Evolutionary conservation across 176 grass and related monocot species (phyloP).

Genomic region (Eleusine indica): DNA sequence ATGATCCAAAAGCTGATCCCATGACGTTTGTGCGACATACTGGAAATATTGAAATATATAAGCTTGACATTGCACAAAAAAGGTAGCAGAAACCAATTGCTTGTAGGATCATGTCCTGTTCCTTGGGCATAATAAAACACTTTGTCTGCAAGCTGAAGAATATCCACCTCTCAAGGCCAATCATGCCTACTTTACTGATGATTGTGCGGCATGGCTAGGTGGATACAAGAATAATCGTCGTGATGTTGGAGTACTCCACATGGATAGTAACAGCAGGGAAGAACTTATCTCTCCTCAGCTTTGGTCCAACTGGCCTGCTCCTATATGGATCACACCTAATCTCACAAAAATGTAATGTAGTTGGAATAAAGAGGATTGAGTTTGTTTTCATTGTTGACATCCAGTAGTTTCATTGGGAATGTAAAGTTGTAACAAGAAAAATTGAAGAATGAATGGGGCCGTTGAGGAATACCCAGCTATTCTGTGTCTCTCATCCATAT

Average conservation of each 20-base stretch:
- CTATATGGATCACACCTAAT: neutral
- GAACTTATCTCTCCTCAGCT: slow-evolving; percentile 6
- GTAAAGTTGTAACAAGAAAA: no score
- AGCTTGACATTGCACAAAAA: neutral
- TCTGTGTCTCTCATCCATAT: no score
- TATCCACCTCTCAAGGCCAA: neutral
- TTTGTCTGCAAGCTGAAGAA: neutral
- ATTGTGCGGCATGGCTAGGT: neutral
- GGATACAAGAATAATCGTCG: neutral
- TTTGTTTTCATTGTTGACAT: no score
- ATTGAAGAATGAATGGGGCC: no score
- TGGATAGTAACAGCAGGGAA: neutral
- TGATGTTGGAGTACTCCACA: slow-evolving; percentile 5
- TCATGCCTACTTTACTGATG: neutral
- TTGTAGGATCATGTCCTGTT: neutral
- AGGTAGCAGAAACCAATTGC: neutral
- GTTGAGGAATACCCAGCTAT: no score
- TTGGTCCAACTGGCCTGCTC: slow-evolving; percentile 22
- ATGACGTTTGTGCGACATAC: neutral
- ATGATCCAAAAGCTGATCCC: neutral
- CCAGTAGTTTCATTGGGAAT: no score
- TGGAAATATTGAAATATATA: neutral
- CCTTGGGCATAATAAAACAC: neutral
- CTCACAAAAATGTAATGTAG: neutral
- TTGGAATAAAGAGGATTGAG: no score